Evolutionary conservation across 164 flowering plant species (phyloP).

Genomic region (Vitis labrusca): DNA sequence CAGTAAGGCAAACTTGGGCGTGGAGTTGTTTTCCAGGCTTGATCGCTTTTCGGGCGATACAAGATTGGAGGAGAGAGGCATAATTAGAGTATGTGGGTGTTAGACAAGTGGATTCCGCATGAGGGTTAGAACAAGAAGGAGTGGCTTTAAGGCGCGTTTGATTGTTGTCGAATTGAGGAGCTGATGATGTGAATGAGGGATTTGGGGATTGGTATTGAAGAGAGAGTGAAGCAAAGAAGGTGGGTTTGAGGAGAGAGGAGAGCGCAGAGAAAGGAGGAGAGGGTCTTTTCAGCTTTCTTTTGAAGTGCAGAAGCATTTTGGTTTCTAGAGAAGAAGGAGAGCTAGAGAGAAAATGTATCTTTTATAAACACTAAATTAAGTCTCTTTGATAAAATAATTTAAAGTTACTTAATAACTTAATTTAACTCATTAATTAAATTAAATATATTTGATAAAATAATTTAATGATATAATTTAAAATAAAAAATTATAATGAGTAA

Average conservation of each 20-base stretch:
- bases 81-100: constrained; percentile 5
- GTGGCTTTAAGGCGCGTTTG: background rate
- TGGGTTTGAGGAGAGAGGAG: constrained; percentile 9
- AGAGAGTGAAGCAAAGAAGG: background rate
- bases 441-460: too few species aligned
- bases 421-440: too few species aligned
- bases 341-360: background rate
- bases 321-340: background rate
- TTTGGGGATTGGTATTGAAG: constrained; percentile 1
- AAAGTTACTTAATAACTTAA: too few species aligned
- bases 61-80: constrained; percentile 37
- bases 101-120: too few species aligned
- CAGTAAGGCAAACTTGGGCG: constrained; percentile 30
- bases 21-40: constrained; percentile 53
- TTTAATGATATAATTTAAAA: too few species aligned
- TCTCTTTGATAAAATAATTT: too few species aligned
- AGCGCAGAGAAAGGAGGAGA: background rate
- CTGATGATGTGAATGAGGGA: constrained; percentile 7
- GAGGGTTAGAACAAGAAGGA: background rate
- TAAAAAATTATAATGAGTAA: too few species aligned
- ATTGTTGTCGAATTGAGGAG: background rate
- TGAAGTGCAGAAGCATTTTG: constrained; percentile 7
- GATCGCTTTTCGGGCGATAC: constrained; percentile 31
- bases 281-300: constrained; percentile 9
- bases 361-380: background rate